phyloP scores from a whole-genome alignment of 2,329 filamentous ascomycete genomes.

The Fusarium palustre region DNA sequence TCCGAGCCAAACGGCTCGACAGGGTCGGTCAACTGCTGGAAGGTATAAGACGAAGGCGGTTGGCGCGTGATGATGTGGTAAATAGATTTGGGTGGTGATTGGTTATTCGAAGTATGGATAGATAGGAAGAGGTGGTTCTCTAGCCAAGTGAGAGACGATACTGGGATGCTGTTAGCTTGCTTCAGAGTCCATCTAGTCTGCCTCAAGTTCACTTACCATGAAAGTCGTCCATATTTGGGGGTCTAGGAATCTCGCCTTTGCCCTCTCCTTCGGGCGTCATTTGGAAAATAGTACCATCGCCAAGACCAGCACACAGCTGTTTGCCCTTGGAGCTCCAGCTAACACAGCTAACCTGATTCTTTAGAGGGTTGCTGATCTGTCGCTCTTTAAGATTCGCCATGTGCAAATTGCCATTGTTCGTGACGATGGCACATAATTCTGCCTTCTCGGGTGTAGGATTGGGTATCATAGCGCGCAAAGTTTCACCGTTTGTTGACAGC shows the following conservation, averaged over 20 bases:
- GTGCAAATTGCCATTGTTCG: conserved; percentile 81
- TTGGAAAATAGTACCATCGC: conserved; percentile 82
- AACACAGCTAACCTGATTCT: conserved; percentile 81
- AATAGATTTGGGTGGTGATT: conserved; percentile 70
- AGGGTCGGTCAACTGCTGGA: conserved; percentile 80
- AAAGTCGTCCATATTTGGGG: conserved; percentile 73
- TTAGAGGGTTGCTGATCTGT: conserved; percentile 72
- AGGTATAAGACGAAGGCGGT: conserved; percentile 70
- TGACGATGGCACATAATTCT: conserved; percentile 83
- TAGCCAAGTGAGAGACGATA: conserved; percentile 87
- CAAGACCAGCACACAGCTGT: conserved; percentile 87
- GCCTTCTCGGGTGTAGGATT: conserved; percentile 82
- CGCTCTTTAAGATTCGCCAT: conserved; percentile 83
- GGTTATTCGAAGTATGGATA: conserved; percentile 76
- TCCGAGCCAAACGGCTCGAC: conserved; percentile 77
- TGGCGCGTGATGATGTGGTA: conserved; percentile 84
- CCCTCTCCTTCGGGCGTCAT: conserved; percentile 83
- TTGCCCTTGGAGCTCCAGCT: conserved; percentile 96
- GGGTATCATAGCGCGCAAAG: conserved; percentile 79
- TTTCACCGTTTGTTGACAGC: conserved; percentile 78
- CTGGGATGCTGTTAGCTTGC: conserved; percentile 54
- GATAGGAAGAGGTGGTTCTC: conserved; percentile 87
- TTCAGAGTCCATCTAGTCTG: neutral
- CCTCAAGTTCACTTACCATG: conserved; percentile 68
- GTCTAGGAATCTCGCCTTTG: conserved; percentile 83